Evolutionary conservation across 352 stramenopile species (phyloP), one percentile per base, ranked within the genome.

Genomic region (Globisporangium carolinianum): DNA sequence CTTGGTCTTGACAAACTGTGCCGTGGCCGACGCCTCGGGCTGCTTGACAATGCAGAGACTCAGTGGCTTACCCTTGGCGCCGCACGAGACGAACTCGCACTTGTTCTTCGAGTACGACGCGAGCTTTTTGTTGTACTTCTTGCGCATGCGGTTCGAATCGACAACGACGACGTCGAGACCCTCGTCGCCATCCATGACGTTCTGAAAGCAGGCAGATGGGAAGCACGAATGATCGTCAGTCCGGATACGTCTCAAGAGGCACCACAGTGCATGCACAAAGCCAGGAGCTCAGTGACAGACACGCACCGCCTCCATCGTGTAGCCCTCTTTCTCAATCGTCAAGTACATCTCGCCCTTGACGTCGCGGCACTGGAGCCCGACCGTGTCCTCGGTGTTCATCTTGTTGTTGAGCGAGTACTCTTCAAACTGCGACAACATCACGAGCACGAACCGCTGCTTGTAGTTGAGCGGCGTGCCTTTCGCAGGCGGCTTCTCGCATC

Each of bases 341-440:
- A 92, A 64, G 62, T 80, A 83, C 79, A 90, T 89, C 53, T 89
- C 79, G 43, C 80, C 79, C 65, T 91, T 90, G 64, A 76, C 60
- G 39, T 58, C 60, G 8, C 62, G 63, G 43, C 71, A 55, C 42
- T 86, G 74, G 12, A 89, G 67, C 46, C 75, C 81, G 52, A 92
- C 59, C 12, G 67, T 75, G 36, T 91, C 75, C 37, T 75, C 72
- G 37, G 58, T 66, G 17, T 74, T 50, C 39, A 86, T 81, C 66
- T 90, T 90, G 71, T 88, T 89, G 68, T 88, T 90, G 32, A 92
- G 68, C 52, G 83, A 80, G 69, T 88, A 91, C 4, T 66, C 71
- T 45, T 76, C 75, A 45, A 69, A 75, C 53, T 86, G 68, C 36
- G 71, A 87, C n/a, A 52, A 64, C 18, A 80, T 88, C 15, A 67